phyloP scores from a whole-genome alignment of 768 basidiomycete genomes.

The Amanita exitialis region DNA sequence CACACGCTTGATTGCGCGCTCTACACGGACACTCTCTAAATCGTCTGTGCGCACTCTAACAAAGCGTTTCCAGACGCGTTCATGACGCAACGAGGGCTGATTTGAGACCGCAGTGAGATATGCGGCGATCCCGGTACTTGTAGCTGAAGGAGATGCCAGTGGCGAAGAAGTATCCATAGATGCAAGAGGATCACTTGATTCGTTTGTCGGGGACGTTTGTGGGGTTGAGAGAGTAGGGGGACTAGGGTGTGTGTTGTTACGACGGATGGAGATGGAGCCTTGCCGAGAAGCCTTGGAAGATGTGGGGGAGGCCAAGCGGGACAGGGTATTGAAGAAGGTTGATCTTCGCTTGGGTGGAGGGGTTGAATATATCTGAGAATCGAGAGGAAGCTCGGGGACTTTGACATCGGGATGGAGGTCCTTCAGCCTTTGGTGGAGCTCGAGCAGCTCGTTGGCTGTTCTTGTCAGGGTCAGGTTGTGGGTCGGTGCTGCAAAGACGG shows the following conservation, averaged over 20 bases:
- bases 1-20: conserved; percentile 82
- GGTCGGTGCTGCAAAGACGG: conserved; percentile 53
- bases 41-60: conserved; percentile 82
- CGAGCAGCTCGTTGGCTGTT: conserved; percentile 64
- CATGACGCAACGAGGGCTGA: conserved; percentile 46
- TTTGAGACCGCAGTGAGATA: conserved; percentile 78
- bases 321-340: conserved; percentile 79
- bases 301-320: conserved; percentile 64
- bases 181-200: conserved; percentile 54
- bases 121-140: conserved; percentile 60
- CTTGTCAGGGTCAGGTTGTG: conserved; percentile 85
- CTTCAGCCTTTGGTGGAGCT: conserved; percentile 74
- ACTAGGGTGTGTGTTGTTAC: conserved; percentile 22
- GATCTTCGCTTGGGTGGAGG: conserved; percentile 68
- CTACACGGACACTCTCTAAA: conserved; percentile 76
- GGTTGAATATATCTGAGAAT: conserved; percentile 38
- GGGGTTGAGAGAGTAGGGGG: conserved; percentile 34
- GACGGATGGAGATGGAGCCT: conserved; percentile 22
- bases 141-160: conserved; percentile 30
- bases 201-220: conserved; percentile 39
- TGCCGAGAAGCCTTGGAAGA: conserved; percentile 17
- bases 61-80: conserved; percentile 76
- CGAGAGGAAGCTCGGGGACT: conserved; percentile 55
- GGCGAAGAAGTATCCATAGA: conserved; percentile 13
- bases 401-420: conserved; percentile 47